Conservation (phyloP, 768 basidiomycete genomes). For the Termitomyces bulborhizus region DNA sequence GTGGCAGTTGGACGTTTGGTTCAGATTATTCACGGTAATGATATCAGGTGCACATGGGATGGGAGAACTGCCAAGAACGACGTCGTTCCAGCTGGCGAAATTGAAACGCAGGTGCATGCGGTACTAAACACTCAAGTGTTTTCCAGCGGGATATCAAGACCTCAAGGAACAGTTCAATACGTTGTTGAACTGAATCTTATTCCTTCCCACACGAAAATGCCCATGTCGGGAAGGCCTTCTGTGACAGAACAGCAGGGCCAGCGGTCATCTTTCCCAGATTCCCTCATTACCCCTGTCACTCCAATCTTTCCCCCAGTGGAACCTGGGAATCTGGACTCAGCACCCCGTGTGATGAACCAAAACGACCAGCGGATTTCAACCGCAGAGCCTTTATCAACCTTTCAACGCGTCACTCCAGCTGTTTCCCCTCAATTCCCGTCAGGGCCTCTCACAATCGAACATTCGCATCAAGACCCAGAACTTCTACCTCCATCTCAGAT, state of each 20-base stretch:
- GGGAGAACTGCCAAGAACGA: slow-evolving; percentile 53
- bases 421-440: too few species aligned
- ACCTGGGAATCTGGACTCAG: too few species aligned
- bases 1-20: slow-evolving; percentile 73
- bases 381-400: neutral
- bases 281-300: neutral
- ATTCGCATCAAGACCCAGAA: neutral
- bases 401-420: neutral
- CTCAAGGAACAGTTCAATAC: neutral
- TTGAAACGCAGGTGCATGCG: slow-evolving; percentile 3
- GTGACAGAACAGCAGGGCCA: neutral
- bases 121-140: slow-evolving; percentile 1
- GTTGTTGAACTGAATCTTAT: slow-evolving; percentile 1
- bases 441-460: neutral
- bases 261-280: neutral
- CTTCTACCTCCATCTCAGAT: neutral
- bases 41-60: slow-evolving; percentile 88
- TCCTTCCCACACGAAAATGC: neutral
- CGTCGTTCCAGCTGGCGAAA: slow-evolving; percentile 35
- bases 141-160: neutral
- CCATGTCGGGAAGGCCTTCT: neutral
- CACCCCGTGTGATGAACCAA: neutral
- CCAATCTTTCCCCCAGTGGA: neutral
- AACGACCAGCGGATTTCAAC: neutral
- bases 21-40: slow-evolving; percentile 79